phyloP scores from a whole-genome alignment of 179 eudicot genomes.

The Beta macrorhiza region DNA sequence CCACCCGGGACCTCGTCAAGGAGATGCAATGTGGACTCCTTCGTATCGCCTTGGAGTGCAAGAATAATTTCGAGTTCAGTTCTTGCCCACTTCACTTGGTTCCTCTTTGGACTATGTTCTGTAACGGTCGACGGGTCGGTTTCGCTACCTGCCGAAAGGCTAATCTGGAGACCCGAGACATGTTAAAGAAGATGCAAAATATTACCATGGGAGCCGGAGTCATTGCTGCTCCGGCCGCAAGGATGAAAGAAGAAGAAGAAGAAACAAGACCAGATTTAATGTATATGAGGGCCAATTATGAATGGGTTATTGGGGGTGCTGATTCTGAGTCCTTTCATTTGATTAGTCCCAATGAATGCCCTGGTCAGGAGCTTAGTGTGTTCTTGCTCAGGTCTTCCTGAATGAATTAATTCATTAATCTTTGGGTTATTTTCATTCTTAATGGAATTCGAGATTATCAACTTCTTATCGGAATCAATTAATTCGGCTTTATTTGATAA shows the following conservation, averaged over 20 bases:
- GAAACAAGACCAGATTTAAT: conserved; percentile 42
- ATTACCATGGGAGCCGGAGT: conserved; percentile 87
- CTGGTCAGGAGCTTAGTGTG: conserved; percentile 82
- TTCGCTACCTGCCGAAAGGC: conserved; percentile 64
- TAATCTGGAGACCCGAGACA: conserved; percentile 30
- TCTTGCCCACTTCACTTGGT: conserved; percentile 58
- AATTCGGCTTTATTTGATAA: no score
- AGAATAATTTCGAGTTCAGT: conserved; percentile 35
- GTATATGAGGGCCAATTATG: conserved; percentile 93
- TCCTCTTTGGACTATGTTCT: conserved; percentile 67
- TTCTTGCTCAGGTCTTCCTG: conserved; percentile 73
- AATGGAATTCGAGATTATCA: neutral
- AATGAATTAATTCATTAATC: neutral
- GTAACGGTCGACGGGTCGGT: conserved; percentile 79
- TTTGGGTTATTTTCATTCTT: conserved; percentile 8
- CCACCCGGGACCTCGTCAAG: conserved; percentile 54
- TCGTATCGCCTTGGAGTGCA: conserved; percentile 62
- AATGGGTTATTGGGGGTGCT: conserved; percentile 71
- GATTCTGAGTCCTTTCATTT: conserved; percentile 84
- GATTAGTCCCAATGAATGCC: conserved; percentile 67
- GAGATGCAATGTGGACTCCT: conserved; percentile 73
- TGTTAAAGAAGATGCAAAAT: conserved; percentile 69
- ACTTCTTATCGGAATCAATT: no score
- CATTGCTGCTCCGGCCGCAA: conserved; percentile 30
- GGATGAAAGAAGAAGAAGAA: neutral